Percentiles rank a stretch among this genome's conserved stretches.
phyloP scores from a whole-genome alignment of 768 basidiomycete species.

The Calocybe cyanea region DNA sequence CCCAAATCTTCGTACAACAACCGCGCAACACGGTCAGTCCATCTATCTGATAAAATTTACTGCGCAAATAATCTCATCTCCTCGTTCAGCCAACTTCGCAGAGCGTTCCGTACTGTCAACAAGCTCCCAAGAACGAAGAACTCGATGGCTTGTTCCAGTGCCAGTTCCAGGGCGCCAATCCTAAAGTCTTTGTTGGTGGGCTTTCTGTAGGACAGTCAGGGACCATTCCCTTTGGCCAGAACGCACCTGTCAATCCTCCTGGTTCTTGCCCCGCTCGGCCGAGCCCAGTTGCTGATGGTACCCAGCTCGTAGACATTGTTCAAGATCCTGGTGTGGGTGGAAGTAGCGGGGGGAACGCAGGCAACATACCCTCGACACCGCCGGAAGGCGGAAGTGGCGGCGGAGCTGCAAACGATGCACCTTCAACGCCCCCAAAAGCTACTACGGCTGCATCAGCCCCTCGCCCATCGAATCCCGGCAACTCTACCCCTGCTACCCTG shows the following conservation, averaged over 20 bases:
- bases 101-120: slow-evolving; percentile 50
- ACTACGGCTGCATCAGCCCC: slow-evolving; percentile 10
- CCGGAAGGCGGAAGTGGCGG: neutral
- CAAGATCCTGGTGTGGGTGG: slow-evolving; percentile 29
- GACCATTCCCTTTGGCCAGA: slow-evolving; percentile 51
- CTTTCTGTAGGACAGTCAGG: slow-evolving; percentile 38
- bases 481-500: slow-evolving; percentile 13
- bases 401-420: no score
- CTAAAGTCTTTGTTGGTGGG: slow-evolving; percentile 41
- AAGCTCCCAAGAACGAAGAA: slow-evolving; percentile 47
- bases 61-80: neutral
- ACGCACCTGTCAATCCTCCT: slow-evolving; percentile 34
- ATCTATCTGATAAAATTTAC: neutral
- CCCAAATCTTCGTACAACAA: slow-evolving; percentile 56
- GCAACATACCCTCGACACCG: neutral
- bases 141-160: slow-evolving; percentile 57
- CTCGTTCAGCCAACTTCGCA: slow-evolving; percentile 34
- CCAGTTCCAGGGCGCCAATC: slow-evolving; percentile 48
- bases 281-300: slow-evolving; percentile 45
- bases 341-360: slow-evolving; percentile 8
- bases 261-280: slow-evolving; percentile 51
- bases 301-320: slow-evolving; percentile 34
- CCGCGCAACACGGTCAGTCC: slow-evolving; percentile 48
- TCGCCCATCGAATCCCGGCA: slow-evolving; percentile 13
- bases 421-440: slow-evolving; percentile 1